Evolutionary conservation across 495 filamentous ascomycete genomes (phyloP).

Genomic region (Podospora conica): DNA sequence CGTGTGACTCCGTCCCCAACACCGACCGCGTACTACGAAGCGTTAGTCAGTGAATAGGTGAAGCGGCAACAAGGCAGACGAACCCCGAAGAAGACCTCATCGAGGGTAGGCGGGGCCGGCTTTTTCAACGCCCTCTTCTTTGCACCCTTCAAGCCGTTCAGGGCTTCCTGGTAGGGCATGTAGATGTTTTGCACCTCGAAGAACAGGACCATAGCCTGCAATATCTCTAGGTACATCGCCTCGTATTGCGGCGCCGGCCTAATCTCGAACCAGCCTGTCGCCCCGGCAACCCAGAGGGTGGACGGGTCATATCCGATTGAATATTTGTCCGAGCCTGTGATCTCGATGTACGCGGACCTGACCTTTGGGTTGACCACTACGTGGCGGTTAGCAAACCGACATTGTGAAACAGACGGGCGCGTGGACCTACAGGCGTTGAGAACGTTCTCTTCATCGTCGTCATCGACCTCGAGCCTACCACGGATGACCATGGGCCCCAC

Average conservation of each 20-base stretch:
- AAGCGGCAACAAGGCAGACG: constrained; percentile 10
- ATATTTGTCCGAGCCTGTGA: constrained; percentile 56
- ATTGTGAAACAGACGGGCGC: neutral
- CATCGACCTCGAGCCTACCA: constrained; percentile 33
- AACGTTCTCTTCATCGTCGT: constrained; percentile 23
- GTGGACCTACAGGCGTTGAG: constrained; percentile 3
- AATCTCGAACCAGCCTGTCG: constrained; percentile 75
- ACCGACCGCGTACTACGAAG: constrained; percentile 33
- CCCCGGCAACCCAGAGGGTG: constrained; percentile 69
- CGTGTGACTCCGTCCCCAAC: constrained; percentile 37
- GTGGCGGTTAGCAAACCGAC: constrained; percentile 22
- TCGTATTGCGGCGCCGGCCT: constrained; percentile 55
- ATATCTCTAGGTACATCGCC: constrained; percentile 57
- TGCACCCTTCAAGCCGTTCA: constrained; percentile 24
- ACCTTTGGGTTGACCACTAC: constrained; percentile 44
- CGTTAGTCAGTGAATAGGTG: constrained; percentile 12
- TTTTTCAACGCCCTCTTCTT: constrained; percentile 25
- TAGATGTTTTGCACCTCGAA: constrained; percentile 52
- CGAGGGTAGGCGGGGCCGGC: constrained; percentile 13
- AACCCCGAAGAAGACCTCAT: constrained; percentile 39
- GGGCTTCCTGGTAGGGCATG: constrained; percentile 21
- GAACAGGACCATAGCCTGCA: constrained; percentile 62
- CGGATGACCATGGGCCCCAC: constrained; percentile 40
- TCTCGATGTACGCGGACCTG: constrained; percentile 52
- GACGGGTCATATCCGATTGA: constrained; percentile 63